Conservation (phyloP, 352 stramenopile genomes). For the Pythium dissotocum region DNA sequence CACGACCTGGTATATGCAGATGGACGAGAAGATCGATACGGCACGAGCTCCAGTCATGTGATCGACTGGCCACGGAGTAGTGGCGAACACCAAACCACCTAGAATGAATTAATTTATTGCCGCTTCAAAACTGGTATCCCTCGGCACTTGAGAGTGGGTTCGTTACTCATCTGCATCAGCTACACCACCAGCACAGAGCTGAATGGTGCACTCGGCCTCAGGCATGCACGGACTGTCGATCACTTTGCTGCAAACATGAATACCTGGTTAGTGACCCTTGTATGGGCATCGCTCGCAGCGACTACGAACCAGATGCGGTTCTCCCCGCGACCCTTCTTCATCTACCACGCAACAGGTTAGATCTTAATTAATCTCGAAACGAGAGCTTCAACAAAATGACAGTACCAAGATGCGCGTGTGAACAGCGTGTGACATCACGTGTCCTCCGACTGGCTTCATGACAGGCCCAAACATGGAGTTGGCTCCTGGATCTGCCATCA, state of each 20-base stretch:
- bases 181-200: constrained; percentile 65
- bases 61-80: constrained; percentile 8
- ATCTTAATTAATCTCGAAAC: neutral
- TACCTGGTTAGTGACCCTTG: neutral
- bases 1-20: constrained; percentile 56
- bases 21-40: constrained; percentile 50
- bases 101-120: constrained; percentile 30
- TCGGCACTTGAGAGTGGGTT: neutral
- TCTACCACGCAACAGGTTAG: constrained; percentile 36
- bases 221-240: constrained; percentile 87
- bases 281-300: neutral
- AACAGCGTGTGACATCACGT: constrained; percentile 97
- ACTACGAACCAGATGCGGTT: constrained; percentile 78
- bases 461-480: constrained; percentile 83
- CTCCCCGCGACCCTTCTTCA: constrained; percentile 92
- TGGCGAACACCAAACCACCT: constrained; percentile 51
- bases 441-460: constrained; percentile 86
- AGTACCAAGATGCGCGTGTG: constrained; percentile 93
- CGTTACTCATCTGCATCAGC: constrained; percentile 54
- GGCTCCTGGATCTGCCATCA: constrained; percentile 86
- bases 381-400: neutral
- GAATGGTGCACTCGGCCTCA: constrained; percentile 81
- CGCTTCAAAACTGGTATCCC: neutral
- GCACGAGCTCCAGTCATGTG: constrained; percentile 44
- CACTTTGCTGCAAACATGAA: constrained; percentile 54